Evolutionary conservation across 805 yeast species (phyloP).

Genomic region (Candida suzukii): DNA sequence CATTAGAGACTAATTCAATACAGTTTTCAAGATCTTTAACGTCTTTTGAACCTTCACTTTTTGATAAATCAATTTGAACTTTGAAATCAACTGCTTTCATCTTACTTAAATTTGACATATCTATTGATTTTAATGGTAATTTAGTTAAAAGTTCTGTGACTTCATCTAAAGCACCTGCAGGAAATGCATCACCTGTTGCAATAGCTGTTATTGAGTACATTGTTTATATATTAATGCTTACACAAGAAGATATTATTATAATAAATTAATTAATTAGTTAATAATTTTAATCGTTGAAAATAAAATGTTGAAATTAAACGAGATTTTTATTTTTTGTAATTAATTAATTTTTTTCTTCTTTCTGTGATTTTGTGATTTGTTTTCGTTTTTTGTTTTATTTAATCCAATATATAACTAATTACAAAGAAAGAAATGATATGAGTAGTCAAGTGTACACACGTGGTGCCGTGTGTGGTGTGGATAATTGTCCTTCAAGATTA

Average conservation of each 20-base stretch:
- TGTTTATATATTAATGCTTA: no score
- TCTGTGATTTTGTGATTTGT: no score
- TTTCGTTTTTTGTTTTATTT: no score
- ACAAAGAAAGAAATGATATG: background rate
- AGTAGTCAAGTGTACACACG: conserved; percentile 34
- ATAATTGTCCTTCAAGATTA: conserved; percentile 76
- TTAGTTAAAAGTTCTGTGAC: conserved; percentile 20
- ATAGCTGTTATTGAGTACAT: conserved; percentile 26
- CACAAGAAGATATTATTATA: no score
- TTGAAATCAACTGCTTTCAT: conserved; percentile 33
- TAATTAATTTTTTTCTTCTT: background rate
- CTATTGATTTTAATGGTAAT: conserved; percentile 19
- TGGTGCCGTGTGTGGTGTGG: conserved; percentile 85
- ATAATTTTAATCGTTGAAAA: no score
- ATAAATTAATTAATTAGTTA: no score
- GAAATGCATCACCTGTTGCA: conserved; percentile 14
- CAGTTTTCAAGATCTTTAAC: conserved; percentile 9
- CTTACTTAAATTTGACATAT: conserved; percentile 23
- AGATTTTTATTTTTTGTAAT: no score
- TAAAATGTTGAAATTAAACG: no score
- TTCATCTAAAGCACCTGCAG: conserved; percentile 12
- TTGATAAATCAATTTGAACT: conserved; percentile 16
- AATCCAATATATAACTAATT: no score
- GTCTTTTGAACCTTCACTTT: conserved; percentile 5
- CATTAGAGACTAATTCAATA: conserved; percentile 2